These are phyloP conservation scores for Verticillium alfalfae DNA, from an alignment of 2,329 filamentous ascomycete species.

Conservation along the genomic window DNA sequence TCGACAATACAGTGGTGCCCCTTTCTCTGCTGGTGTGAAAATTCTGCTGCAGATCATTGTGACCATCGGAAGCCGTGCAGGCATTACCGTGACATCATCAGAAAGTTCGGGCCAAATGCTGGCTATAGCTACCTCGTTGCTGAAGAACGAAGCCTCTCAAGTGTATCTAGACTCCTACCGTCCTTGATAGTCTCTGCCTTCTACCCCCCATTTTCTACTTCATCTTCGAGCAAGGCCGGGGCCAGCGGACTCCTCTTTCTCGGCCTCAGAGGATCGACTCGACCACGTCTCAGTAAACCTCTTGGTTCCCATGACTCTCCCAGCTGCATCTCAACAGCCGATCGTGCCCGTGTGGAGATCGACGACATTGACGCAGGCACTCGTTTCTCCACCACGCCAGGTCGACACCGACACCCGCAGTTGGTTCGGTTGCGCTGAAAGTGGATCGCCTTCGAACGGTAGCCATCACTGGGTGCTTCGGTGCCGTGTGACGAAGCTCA, in stretches of 20 bases:
- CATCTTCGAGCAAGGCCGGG: neutral
- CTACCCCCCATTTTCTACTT: neutral
- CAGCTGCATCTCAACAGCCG: neutral
- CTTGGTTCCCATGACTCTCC: neutral
- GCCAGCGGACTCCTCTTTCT: neutral
- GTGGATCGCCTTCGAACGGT: neutral
- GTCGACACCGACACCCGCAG: neutral
- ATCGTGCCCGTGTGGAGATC: neutral
- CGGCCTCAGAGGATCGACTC: neutral
- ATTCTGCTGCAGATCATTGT: too few relatives aligned
- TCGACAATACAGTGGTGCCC: neutral
- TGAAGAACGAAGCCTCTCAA: too few relatives aligned
- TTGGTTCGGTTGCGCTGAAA: neutral
- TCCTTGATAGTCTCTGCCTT: neutral
- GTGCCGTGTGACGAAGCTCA: slow-evolving; percentile 11
- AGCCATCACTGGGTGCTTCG: neutral
- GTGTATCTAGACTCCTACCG: neutral
- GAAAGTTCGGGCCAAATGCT: too few relatives aligned
- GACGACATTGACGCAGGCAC: neutral
- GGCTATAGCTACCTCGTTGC: too few relatives aligned
- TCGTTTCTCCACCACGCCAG: neutral
- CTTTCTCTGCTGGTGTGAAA: neutral
- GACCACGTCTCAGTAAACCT: neutral
- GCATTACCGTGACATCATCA: too few relatives aligned
- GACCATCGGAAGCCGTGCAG: too few relatives aligned